These are phyloP conservation scores for Silene latifolia DNA, from an alignment of 148 eudicot genomes.

Conservation along the genomic window DNA sequence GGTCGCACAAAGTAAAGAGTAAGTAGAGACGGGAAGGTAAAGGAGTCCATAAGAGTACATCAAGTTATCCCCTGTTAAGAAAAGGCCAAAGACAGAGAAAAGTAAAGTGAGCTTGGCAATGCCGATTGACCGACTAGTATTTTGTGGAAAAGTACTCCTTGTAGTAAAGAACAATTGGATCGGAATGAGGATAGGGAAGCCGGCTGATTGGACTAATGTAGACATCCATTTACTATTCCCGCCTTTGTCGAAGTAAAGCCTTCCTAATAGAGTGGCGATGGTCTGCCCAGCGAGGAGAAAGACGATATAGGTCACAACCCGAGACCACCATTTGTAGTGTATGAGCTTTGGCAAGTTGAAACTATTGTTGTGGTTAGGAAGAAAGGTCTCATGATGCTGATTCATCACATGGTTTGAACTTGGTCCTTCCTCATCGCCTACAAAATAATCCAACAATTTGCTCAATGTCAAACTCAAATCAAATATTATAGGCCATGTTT, in stretches of 20 bases:
- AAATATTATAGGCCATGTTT: too few relatives aligned
- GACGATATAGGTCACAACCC: constrained; percentile 27
- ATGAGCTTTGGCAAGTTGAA: constrained; percentile 20
- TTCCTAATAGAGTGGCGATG: constrained; percentile 34
- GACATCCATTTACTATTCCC: constrained; percentile 61
- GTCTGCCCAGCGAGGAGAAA: constrained; percentile 37
- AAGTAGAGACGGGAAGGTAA: constrained; percentile 53
- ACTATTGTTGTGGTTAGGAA: not conserved
- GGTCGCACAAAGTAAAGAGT: constrained; percentile 44
- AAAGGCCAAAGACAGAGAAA: constrained; percentile 32
- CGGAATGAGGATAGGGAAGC: constrained; percentile 37
- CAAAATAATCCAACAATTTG: too few relatives aligned
- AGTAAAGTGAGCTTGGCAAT: constrained; percentile 14
- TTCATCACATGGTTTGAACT: constrained; percentile 16
- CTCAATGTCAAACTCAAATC: too few relatives aligned
- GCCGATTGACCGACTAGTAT: not conserved
- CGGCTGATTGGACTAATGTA: constrained; percentile 48
- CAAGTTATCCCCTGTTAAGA: constrained; percentile 32
- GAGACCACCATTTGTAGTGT: constrained; percentile 36
- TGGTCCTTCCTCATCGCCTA: constrained; percentile 22
- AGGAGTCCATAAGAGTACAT: constrained; percentile 44
- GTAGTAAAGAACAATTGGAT: constrained; percentile 5
- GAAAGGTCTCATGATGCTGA: not conserved
- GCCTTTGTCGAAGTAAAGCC: constrained; percentile 42
- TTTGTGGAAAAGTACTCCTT: not conserved